Conservation (phyloP, 345 rosid species). For the Ailanthus altissimus region DNA sequence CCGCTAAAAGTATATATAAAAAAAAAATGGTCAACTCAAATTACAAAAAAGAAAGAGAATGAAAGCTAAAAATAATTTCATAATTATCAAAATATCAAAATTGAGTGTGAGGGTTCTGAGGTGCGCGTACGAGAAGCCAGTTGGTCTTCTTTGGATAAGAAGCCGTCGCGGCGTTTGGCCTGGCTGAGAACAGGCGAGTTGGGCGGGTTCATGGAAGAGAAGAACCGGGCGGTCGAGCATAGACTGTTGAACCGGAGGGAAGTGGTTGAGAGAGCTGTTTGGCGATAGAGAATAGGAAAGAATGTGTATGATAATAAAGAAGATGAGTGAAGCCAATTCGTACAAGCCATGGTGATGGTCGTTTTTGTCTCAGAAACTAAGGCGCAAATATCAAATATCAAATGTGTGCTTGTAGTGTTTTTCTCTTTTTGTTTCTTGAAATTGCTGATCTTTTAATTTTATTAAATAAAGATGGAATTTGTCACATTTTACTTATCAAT, state of each 20-base stretch:
- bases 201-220: conserved; percentile 32
- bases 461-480: too few species aligned
- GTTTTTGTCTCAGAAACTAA: background rate
- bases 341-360: conserved; percentile 53
- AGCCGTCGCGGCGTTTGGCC: conserved; percentile 43
- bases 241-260: conserved; percentile 18
- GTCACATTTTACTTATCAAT: too few species aligned
- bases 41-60: background rate
- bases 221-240: conserved; percentile 32
- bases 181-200: conserved; percentile 34
- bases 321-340: conserved; percentile 40
- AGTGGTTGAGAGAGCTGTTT: conserved; percentile 20
- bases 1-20: conserved; percentile 34
- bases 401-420: background rate
- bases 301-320: conserved; percentile 35
- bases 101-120: background rate
- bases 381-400: background rate
- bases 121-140: conserved; percentile 53
- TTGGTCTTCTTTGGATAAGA: conserved; percentile 35
- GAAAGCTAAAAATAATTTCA: background rate
- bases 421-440: background rate
- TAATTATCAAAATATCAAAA: background rate
- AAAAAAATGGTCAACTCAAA: background rate
- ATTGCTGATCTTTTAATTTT: too few species aligned
- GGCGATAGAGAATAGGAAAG: conserved; percentile 35